Evolutionary conservation across 345 rosid genomes (phyloP).

Genomic region (Garcia nutans): DNA sequence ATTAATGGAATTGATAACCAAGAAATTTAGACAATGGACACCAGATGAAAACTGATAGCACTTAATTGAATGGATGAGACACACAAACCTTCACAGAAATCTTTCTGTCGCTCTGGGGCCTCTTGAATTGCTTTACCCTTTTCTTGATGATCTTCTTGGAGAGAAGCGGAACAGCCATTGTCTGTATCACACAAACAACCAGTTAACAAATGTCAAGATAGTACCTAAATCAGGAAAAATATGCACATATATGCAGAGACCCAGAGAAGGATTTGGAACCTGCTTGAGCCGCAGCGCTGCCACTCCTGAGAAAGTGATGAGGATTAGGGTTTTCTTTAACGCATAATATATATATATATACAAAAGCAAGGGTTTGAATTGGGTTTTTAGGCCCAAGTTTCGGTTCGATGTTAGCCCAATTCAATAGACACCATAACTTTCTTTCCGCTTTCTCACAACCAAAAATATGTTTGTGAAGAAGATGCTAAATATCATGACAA

Average conservation of each 20-base stretch:
- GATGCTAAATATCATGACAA: too few relatives aligned
- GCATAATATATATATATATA: not conserved
- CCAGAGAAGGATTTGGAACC: constrained; percentile 5
- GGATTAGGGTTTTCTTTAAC: constrained; percentile 10
- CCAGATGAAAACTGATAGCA: not conserved
- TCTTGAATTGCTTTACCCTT: constrained; percentile 61
- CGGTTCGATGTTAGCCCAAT: not conserved
- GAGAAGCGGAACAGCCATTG: constrained; percentile 62
- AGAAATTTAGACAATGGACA: not conserved
- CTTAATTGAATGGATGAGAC: not conserved
- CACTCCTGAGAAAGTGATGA: not conserved
- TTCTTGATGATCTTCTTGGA: constrained; percentile 68
- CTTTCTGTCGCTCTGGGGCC: constrained; percentile 70
- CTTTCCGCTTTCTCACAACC: too few relatives aligned
- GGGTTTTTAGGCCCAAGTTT: not conserved
- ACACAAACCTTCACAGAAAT: constrained; percentile 45
- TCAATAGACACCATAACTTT: too few relatives aligned
- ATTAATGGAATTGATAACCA: not conserved
- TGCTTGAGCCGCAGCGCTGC: constrained; percentile 19
- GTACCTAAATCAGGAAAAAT: not conserved
- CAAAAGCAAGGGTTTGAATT: not conserved
- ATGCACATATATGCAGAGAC: not conserved
- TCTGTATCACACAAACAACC: constrained; percentile 17
- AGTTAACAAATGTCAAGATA: too few relatives aligned
- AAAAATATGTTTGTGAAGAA: too few relatives aligned